Evolutionary conservation across 306 rosid species (phyloP), one percentile per base, ranked within the genome.

Genomic region (Ammopiptanthus mongolicus): DNA sequence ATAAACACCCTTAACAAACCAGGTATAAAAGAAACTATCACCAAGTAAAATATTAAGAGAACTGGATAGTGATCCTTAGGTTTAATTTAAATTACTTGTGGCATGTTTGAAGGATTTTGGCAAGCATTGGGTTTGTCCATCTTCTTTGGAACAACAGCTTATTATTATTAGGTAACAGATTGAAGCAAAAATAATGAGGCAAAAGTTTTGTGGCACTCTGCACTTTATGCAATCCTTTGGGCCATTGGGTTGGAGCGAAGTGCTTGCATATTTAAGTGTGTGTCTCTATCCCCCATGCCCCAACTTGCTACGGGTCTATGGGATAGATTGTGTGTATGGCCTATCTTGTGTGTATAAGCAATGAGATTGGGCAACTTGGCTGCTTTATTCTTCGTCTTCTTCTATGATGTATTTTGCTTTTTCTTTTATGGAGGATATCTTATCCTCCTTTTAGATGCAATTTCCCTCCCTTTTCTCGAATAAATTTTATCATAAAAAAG

Each of bases 31-130:
- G 59, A 44, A 75, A 44, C 17, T 11, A 58, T 41, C 18, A 14
- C 31, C 8, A 58, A 31, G 50, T 68, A 70, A 74, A 75, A 78
- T 36, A 76, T 41, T 52, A 39, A 51, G 42, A 59, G 44, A 69
- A 72, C 65, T 42, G 19, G 48, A 39, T 67, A 42, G 63, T 17
- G 37, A 37, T 29, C 10, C 61, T 42, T 63, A 53, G 25, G 60
- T 52, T 9, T 18, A 8, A 42, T 63, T 50, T 39, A 62, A 53
- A 71, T 71, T 28, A 71, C 17, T 60, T 70, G 47, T 31, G 9
- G 13, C 65, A 39, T 2, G 22, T 61, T 75, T 7, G 0, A 11
- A 5, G 55, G 22, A 58, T 25, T 14, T 74, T 36, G 41, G 28
- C 5, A 13, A 41, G 63, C 31, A 23, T 36, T 47, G 7, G 75